Base-by-base conservation (phyloP, 192 early-diverging fungal species). In the Glomus cerebriforme region DNA sequence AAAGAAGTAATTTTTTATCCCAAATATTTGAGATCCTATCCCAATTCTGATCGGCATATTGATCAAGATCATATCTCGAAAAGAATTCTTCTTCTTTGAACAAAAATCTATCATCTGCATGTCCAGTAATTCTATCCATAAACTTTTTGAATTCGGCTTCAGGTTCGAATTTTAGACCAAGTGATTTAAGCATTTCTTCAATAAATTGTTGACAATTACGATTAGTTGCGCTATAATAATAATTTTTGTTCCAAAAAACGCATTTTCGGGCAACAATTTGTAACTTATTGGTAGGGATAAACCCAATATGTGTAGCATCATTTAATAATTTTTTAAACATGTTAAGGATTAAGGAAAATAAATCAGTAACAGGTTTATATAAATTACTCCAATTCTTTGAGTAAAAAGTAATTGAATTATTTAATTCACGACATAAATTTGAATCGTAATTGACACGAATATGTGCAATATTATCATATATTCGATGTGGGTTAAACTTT, bases 181-280 rank as follows among this genome's bases (percentile, higher is more conserved):
- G 32, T n/a, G 34, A 12, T 24, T 22, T 3, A 22, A 68, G n/a
- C 6, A 68, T n/a, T 9, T 68, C 34, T 9, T 39, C 35, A 15
- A 68, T 35, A 68, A 68, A 68, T 39, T 35, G 32, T 68, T 68
- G 67, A 17, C 67, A 69, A 69, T 69, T 45, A n/a, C 22, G 5
- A 8, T 4, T 17, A 39, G 9, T 0, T 2, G 34, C 7, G 0
- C 0, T 7, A 37, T 45, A 69, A 45, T 69, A 3, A 69, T 39
- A 9, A 24, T 17, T 27, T 1, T 26, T 69, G 9, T 69, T 69
- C 6, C 12, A 69, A 69, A 4, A 26, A 69, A 43, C 37, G 8
- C 67, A 69, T 13, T 69, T 69, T 69, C 24, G 34, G 0, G 67
- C 67, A 26, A 69, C 39, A 0, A 35, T 34, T 9, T n/a, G 5